Percentiles rank a stretch among this genome's conserved stretches.
phyloP scores from a whole-genome alignment of 306 rosid species.

The Cucumis hystrix region DNA sequence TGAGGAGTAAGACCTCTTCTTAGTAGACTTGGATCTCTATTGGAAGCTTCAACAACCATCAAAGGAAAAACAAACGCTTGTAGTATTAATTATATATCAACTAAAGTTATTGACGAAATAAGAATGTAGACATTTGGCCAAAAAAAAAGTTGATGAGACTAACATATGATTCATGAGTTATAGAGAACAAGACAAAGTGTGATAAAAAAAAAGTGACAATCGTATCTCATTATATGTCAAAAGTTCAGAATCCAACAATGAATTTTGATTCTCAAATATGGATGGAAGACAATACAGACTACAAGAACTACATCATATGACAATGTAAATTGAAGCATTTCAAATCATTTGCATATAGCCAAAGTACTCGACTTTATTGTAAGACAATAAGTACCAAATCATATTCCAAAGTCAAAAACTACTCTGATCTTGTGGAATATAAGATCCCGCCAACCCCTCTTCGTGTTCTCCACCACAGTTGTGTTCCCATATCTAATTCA shows the following conservation, averaged over 20 bases:
- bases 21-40: neutral
- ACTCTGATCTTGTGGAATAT: conserved; percentile 92
- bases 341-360: conserved; percentile 19
- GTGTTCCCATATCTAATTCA: conserved; percentile 75
- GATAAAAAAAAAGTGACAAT: neutral
- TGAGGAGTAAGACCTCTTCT: neutral
- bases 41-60: neutral
- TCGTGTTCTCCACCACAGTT: conserved; percentile 92
- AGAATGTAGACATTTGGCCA: neutral
- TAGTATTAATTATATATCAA: neutral
- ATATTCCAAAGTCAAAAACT: conserved; percentile 86
- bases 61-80: neutral
- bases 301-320: neutral
- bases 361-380: neutral
- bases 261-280: neutral
- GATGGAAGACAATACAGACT: neutral
- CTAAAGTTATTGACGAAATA: neutral
- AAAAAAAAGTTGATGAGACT: neutral
- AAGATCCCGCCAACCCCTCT: conserved; percentile 96
- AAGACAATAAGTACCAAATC: conserved; percentile 7
- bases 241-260: conserved; percentile 2
- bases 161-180: neutral
- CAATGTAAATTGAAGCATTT: neutral
- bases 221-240: neutral
- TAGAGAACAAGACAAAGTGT: neutral